Evolutionary conservation across 2,329 filamentous ascomycete genomes (phyloP), one percentile per base, ranked within the genome.

Genomic region (Tolypocladium ovalisporum): DNA sequence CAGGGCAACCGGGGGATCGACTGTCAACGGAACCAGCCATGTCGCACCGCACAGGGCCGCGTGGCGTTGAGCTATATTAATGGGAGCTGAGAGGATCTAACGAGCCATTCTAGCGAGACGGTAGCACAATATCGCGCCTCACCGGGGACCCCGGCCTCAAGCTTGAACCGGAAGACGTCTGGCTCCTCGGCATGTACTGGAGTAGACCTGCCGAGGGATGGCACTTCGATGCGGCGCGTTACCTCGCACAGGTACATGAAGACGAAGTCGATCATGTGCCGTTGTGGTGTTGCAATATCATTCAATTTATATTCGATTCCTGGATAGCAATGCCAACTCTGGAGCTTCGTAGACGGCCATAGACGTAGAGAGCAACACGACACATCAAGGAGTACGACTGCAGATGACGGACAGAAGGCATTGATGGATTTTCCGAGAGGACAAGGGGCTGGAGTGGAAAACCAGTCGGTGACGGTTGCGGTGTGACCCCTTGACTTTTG

Each of bases 101-200:
- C 54, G 22, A 39, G 9, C n/a, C 34, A 49, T 13, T 6, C 3
- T 40, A 73, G 72, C 59, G 62, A 12, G 65, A 76, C 24, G 73
- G 71, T 19, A 64, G 63, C 10, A 52, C 42, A 1, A 64, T 71
- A 27, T 61, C 70, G 4, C n/a, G n/a, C n/a, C 47, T 66, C 55
- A 58, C 53, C n/a, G 56, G 52, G 32, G 66, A 68, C 10, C 65
- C 71, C 27, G 75, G 74, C 59, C 67, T 76, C 54, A 63, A 68
- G 56, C 53, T 77, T 35, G 66, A 69, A 8, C 61, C 77, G 19
- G 69, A 74, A 57, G 65, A 68, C 36, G 67, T 71, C 58, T 57
- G 19, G 64, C 63, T 53, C 59, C n/a, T n/a, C n/a, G n/a, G n/a
- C 68, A 29, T 56, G 56, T 8, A 61, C 63, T 6, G 52, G 65